Percentiles rank a stretch among this genome's conserved stretches.
Conservation (phyloP, 2,329 filamentous ascomycete genomes). For the Fusarium subglutinans region DNA sequence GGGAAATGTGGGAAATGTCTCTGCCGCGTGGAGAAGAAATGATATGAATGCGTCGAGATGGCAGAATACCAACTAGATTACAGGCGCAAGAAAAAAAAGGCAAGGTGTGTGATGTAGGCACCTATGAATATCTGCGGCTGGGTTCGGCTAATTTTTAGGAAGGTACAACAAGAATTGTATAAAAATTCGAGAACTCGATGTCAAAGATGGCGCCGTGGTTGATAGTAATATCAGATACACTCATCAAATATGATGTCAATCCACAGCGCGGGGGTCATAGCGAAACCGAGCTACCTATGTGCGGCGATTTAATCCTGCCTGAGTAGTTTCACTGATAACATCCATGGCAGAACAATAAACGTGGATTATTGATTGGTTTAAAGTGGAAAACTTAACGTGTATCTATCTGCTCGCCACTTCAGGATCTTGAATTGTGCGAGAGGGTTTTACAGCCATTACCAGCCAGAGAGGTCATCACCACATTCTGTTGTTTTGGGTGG, state of each 20-base stretch:
- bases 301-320: not conserved
- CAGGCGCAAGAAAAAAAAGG: not conserved
- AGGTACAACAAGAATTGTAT: not conserved
- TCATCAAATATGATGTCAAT: slow-evolving; percentile 33
- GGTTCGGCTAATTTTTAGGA: not conserved
- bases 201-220: not conserved
- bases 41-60: not conserved
- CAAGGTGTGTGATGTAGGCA: not conserved
- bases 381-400: not conserved
- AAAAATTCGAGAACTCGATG: not conserved
- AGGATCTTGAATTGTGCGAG: not conserved
- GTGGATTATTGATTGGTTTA: slow-evolving; percentile 20
- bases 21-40: not conserved
- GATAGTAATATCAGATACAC: not conserved
- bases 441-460: not conserved
- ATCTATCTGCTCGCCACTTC: slow-evolving; percentile 16
- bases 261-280: slow-evolving; percentile 9
- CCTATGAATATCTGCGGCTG: not conserved
- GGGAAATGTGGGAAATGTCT: not conserved
- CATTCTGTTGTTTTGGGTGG: slow-evolving; percentile 17
- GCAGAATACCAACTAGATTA: slow-evolving; percentile 3
- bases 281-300: slow-evolving; percentile 1
- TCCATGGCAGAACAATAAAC: not conserved
- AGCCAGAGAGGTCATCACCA: slow-evolving; percentile 4
- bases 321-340: slow-evolving; percentile 8